A percentile compares a stretch with the other conserved stretches of the same genome.
These are phyloP conservation scores for Gossypium davidsonii DNA, from an alignment of 441 rosid species.

Conservation along the genomic window DNA sequence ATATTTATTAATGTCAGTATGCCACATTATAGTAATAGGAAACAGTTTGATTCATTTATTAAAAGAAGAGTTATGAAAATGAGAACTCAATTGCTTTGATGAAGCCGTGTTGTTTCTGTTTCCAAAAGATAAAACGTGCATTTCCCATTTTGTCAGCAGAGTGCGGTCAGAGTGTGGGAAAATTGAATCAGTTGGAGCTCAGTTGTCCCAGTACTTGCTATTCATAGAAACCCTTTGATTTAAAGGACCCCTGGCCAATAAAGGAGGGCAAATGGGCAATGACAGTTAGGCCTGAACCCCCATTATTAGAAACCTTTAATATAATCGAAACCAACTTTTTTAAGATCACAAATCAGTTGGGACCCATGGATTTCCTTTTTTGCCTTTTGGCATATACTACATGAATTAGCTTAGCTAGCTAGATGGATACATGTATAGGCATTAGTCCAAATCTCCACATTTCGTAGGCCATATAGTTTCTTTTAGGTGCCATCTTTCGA, in stretches of 20 bases:
- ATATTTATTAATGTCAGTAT: background rate
- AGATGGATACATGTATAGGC: no score
- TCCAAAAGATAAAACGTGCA: background rate
- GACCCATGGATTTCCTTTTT: background rate
- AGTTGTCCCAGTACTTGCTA: background rate
- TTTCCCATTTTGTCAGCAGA: background rate
- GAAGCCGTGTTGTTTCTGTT: background rate
- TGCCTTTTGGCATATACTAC: background rate
- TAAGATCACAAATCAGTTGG: background rate
- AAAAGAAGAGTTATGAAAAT: background rate
- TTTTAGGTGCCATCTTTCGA: background rate
- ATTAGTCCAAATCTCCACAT: background rate
- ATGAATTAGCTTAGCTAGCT: background rate
- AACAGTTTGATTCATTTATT: background rate
- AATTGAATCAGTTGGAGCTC: background rate
- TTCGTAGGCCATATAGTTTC: background rate
- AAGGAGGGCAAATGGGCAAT: background rate
- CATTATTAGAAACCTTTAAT: conserved; percentile 5
- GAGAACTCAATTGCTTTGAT: background rate
- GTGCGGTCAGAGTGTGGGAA: background rate
- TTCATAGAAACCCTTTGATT: background rate
- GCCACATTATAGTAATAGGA: background rate
- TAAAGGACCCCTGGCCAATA: background rate
- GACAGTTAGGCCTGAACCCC: background rate
- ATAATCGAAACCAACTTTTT: background rate